Percentiles rank a stretch among this genome's conserved stretches.
phyloP scores from a whole-genome alignment of 495 filamentous ascomycete species.

The Trichoderma gamsii region DNA sequence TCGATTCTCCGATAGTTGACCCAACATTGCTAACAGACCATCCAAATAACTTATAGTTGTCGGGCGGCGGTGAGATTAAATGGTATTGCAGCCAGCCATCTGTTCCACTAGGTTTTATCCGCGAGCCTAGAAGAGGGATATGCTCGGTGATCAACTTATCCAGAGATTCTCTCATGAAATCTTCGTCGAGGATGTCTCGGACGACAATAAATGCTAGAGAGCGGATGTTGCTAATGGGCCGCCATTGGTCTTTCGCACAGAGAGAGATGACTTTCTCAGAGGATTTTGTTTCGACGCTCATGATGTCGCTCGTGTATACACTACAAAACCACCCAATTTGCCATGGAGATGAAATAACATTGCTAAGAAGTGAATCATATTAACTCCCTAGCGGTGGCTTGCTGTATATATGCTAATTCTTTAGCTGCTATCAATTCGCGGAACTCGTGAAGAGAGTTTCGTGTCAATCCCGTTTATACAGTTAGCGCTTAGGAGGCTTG shows the following conservation, averaged over 20 bases:
- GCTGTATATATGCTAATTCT: background rate
- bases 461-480: background rate
- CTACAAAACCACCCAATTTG: background rate
- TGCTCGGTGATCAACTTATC: conserved; percentile 12
- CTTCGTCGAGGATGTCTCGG: conserved; percentile 4
- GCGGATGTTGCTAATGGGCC: conserved; percentile 16
- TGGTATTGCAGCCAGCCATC: conserved; percentile 14
- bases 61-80: background rate
- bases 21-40: background rate
- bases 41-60: background rate
- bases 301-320: background rate
- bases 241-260: conserved; percentile 8
- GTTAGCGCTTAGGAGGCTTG: background rate
- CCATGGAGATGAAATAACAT: background rate
- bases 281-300: background rate
- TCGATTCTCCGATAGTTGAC: background rate
- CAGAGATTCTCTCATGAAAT: background rate
- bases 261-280: background rate
- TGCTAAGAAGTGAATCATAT: background rate
- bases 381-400: background rate
- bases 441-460: background rate
- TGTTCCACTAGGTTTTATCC: background rate
- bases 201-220: conserved; percentile 14
- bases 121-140: conserved; percentile 9
- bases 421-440: background rate